Conservation (phyloP, 2,329 filamentous ascomycete species). For the Trichoderma koningii region DNA sequence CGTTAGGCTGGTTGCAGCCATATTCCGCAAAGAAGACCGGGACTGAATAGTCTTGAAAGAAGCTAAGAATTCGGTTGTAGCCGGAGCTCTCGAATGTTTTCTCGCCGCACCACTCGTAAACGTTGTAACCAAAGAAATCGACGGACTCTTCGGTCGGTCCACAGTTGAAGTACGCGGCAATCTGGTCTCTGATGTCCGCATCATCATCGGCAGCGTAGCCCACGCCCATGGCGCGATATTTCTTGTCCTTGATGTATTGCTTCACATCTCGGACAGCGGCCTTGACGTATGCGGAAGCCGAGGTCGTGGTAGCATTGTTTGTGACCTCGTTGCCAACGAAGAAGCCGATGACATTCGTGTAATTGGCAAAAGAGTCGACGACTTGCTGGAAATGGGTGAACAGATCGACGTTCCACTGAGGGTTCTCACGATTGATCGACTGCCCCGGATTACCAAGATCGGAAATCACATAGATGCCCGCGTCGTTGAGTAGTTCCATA, state of each 20-base stretch:
- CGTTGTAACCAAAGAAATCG: constrained; percentile 99
- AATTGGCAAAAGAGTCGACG: constrained; percentile 77
- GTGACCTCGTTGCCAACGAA: constrained; percentile 98
- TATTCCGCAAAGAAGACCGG: constrained; percentile 99
- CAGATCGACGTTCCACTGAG: constrained; percentile 78
- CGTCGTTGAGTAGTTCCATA: constrained; percentile 79
- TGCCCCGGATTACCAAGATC: constrained; percentile 79
- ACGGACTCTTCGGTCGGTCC: constrained; percentile 66
- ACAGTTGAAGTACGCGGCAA: constrained; percentile 95
- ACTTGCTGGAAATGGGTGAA: constrained; percentile 82
- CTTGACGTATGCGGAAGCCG: constrained; percentile 92
- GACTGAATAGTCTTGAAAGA: constrained; percentile 87
- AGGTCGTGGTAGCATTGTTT: constrained; percentile 84
- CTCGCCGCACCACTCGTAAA: constrained; percentile 97
- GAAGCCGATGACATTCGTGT: constrained; percentile 93
- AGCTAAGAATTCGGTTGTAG: constrained; percentile 77
- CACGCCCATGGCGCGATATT: constrained; percentile 78
- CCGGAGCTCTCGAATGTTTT: constrained; percentile 76
- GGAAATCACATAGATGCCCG: constrained; percentile 92
- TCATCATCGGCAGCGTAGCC: constrained; percentile 98
- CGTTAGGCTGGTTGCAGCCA: constrained; percentile 75
- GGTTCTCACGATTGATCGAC: constrained; percentile 82
- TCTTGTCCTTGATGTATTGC: constrained; percentile 81
- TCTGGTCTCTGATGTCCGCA: constrained; percentile 73
- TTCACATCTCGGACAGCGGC: constrained; percentile 96